Percentiles rank a stretch among this genome's conserved stretches.
These are phyloP conservation scores for Termitomyces sp. DNA, from an alignment of 1,284 basidiomycete species.

Conservation along the genomic window DNA sequence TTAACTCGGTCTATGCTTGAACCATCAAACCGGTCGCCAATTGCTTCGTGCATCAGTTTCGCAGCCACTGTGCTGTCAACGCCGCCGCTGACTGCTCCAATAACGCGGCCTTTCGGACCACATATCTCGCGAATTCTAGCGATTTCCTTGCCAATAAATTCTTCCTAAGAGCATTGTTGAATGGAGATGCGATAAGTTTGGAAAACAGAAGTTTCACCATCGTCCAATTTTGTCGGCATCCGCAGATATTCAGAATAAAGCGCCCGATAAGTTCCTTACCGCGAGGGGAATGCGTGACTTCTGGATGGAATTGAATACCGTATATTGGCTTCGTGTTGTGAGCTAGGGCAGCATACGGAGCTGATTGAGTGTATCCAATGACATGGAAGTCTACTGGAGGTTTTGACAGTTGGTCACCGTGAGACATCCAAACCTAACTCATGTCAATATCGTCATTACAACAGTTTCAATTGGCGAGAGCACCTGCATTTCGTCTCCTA, in stretches of 20 bases:
- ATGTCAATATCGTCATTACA: slow-evolving; percentile 5
- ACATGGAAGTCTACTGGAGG: slow-evolving; percentile 84
- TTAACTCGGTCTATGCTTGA: neutral
- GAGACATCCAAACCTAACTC: slow-evolving; percentile 98
- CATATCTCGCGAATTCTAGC: slow-evolving; percentile 92
- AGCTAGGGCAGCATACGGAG: slow-evolving; percentile 92
- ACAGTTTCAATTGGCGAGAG: slow-evolving; percentile 17
- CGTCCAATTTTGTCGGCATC: slow-evolving; percentile 85
- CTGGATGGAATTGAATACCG: slow-evolving; percentile 98
- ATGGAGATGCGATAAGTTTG: neutral
- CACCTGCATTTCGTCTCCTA: slow-evolving; percentile 82
- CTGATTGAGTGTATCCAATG: slow-evolving; percentile 84
- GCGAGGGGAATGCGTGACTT: slow-evolving; percentile 92
- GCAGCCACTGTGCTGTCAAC: slow-evolving; percentile 98
- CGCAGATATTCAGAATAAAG: slow-evolving; percentile 86
- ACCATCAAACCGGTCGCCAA: slow-evolving; percentile 81
- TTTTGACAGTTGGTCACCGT: slow-evolving; percentile 89
- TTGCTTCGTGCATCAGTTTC: slow-evolving; percentile 99
- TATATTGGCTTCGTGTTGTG: slow-evolving; percentile 90
- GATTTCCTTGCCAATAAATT: slow-evolving; percentile 98
- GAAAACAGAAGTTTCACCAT: slow-evolving; percentile 59
- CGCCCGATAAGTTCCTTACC: slow-evolving; percentile 90
- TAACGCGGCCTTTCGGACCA: slow-evolving; percentile 91
- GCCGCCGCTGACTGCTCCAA: slow-evolving; percentile 96
- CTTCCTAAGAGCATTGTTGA: slow-evolving; percentile 55